Evolutionary conservation across 805 yeast genomes (phyloP).

Genomic region (Monosporozyma siamensis): DNA sequence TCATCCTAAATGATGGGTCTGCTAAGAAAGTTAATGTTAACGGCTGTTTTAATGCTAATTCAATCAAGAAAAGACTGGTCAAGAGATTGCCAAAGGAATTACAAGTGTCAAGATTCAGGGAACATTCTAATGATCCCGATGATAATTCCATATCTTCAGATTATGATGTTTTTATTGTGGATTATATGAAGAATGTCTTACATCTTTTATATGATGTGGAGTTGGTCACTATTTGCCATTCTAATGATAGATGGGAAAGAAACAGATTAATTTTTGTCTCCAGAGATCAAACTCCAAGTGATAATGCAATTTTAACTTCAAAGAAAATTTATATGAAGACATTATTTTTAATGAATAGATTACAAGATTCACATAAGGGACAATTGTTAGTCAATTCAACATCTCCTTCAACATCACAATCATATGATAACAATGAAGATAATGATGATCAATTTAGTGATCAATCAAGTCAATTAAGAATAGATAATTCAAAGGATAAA

Average conservation of each 20-base stretch:
- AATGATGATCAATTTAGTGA: background rate
- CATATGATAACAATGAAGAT: background rate
- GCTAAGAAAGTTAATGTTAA: constrained; percentile 58
- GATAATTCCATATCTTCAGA: background rate
- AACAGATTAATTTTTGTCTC: constrained; percentile 61
- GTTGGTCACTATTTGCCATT: constrained; percentile 72
- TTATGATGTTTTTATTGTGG: constrained; percentile 57
- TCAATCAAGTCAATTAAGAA: constrained; percentile 6
- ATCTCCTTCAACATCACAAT: background rate
- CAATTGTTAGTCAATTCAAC: too few species aligned
- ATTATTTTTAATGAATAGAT: background rate
- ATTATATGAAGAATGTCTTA: constrained; percentile 31
- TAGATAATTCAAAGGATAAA: constrained; percentile 23
- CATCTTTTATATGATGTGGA: constrained; percentile 64
- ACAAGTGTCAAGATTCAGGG: constrained; percentile 11
- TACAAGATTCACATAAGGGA: background rate
- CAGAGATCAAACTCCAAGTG: constrained; percentile 52
- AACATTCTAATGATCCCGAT: background rate
- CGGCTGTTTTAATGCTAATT: constrained; percentile 73
- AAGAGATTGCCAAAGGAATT: constrained; percentile 37
- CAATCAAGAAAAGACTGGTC: constrained; percentile 62
- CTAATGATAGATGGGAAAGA: constrained; percentile 60
- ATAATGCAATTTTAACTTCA: constrained; percentile 48
- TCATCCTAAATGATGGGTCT: constrained; percentile 68
- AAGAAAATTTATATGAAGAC: constrained; percentile 33